Conservation (phyloP, 2,329 filamentous ascomycete species). For the Aaosphaeria pasadenensis region DNA sequence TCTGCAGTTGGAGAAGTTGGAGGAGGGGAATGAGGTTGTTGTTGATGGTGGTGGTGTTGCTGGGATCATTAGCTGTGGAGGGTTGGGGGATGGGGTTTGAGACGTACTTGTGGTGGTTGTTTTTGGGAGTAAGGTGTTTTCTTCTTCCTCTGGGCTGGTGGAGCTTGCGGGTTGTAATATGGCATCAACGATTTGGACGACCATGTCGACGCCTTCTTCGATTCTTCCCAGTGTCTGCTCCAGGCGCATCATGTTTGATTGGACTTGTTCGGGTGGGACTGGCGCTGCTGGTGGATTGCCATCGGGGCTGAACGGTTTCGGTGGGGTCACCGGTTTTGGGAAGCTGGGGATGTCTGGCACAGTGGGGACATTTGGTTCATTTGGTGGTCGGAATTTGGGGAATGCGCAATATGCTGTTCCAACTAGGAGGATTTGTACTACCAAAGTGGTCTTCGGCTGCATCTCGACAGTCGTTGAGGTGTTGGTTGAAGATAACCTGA, state of each 20-base stretch:
- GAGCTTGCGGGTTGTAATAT: not conserved
- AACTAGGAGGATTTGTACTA: too few relatives aligned
- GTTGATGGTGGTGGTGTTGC: constrained; percentile 3
- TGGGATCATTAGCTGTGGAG: not conserved
- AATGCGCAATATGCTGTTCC: too few relatives aligned
- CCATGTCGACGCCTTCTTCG: not conserved
- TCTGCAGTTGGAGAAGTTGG: constrained; percentile 9
- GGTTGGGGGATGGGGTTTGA: not conserved
- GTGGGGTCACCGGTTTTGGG: not conserved
- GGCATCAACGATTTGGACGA: not conserved
- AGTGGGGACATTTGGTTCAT: not conserved
- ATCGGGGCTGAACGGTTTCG: not conserved
- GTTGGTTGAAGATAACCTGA: too few relatives aligned
- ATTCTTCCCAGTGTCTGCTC: constrained; percentile 1
- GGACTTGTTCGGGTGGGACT: not conserved
- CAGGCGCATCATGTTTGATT: not conserved
- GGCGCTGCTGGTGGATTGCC: not conserved
- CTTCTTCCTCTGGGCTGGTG: not conserved
- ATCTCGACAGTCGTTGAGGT: too few relatives aligned
- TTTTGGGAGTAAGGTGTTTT: not conserved
- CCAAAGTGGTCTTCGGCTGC: too few relatives aligned
- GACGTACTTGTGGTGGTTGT: not conserved
- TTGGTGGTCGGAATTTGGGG: not conserved
- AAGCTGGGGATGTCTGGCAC: not conserved
- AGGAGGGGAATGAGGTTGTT: constrained; percentile 4